phyloP scores from a whole-genome alignment of 192 early-diverging fungal species.

The Coemansia sp. region DNA sequence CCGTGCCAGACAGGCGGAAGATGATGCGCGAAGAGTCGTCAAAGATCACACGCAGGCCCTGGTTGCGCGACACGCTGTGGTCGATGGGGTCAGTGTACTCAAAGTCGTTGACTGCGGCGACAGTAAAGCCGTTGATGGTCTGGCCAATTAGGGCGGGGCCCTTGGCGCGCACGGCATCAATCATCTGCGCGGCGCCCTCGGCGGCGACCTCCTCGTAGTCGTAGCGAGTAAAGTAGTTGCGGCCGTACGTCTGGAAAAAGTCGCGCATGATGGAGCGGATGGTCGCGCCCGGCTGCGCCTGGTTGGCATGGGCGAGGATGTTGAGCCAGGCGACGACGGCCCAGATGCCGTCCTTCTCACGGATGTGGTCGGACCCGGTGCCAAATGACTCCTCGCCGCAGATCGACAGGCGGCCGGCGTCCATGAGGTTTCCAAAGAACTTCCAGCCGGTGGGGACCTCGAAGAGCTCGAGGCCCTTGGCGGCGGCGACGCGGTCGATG shows the following conservation, averaged over 20 bases:
- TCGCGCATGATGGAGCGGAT: slow-evolving; percentile 81
- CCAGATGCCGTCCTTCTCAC: slow-evolving; percentile 99
- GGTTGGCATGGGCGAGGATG: slow-evolving; percentile 80
- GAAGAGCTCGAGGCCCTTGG: slow-evolving; percentile 76
- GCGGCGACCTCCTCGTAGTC: slow-evolving; percentile 97
- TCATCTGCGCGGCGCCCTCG: slow-evolving; percentile 77
- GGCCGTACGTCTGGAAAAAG: slow-evolving; percentile 85
- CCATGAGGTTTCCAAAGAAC: slow-evolving; percentile 99
- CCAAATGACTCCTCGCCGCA: slow-evolving; percentile 99
- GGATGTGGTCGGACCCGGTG: slow-evolving; percentile 97
- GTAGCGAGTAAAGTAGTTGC: slow-evolving; percentile 96
- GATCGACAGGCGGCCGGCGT: slow-evolving; percentile 89
- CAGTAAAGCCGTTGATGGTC: slow-evolving; percentile 56
- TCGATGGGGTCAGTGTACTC: slow-evolving; percentile 95
- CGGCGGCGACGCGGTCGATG: slow-evolving; percentile 85
- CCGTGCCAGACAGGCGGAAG: slow-evolving; percentile 92
- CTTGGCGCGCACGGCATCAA: slow-evolving; percentile 67
- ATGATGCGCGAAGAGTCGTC: slow-evolving; percentile 91
- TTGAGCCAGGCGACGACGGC: slow-evolving; percentile 97
- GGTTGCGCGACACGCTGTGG: slow-evolving; percentile 77
- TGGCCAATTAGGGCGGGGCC: slow-evolving; percentile 65
- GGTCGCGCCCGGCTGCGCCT: slow-evolving; percentile 57
- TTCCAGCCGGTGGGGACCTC: slow-evolving; percentile 96
- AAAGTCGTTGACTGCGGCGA: slow-evolving; percentile 84
- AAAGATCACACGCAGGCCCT: slow-evolving; percentile 92